Evolutionary conservation across 2,329 filamentous ascomycete species (phyloP).

Genomic region (Trichophyton mentagrophytes): DNA sequence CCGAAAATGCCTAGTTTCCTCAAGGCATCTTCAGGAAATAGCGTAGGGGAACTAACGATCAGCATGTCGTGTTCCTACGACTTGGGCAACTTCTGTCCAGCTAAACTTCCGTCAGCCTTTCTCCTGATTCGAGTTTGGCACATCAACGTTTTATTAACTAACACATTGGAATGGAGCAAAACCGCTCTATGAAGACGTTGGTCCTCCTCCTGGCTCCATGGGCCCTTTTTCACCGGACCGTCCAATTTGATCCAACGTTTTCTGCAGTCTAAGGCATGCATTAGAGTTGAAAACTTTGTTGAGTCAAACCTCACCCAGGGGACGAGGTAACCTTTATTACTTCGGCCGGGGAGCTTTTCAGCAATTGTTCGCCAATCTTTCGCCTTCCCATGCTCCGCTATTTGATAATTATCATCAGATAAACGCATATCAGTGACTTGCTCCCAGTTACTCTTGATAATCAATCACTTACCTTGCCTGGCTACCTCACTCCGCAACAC

Average conservation of each 20-base stretch:
- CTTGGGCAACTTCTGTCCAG: slow-evolving; percentile 3
- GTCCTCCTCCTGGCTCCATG: slow-evolving; percentile 4
- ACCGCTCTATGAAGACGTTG: slow-evolving; percentile 4
- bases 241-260: slow-evolving; percentile 4
- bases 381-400: slow-evolving; percentile 1
- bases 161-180: slow-evolving; percentile 6
- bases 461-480: background rate
- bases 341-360: slow-evolving; percentile 2
- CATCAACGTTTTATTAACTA: background rate
- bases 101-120: background rate
- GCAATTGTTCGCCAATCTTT: slow-evolving; percentile 4
- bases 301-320: background rate
- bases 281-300: background rate
- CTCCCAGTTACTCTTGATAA: too few species aligned
- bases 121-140: background rate
- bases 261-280: background rate
- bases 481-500: background rate
- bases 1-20: too few species aligned
- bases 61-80: slow-evolving; percentile 4
- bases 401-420: background rate
- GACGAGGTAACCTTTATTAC: background rate
- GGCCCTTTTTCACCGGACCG: slow-evolving; percentile 1
- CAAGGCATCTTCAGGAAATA: background rate
- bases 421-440: background rate
- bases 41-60: background rate